Evolutionary conservation across 352 stramenopile genomes (phyloP).

Genomic region (Pythium brachiatum): DNA sequence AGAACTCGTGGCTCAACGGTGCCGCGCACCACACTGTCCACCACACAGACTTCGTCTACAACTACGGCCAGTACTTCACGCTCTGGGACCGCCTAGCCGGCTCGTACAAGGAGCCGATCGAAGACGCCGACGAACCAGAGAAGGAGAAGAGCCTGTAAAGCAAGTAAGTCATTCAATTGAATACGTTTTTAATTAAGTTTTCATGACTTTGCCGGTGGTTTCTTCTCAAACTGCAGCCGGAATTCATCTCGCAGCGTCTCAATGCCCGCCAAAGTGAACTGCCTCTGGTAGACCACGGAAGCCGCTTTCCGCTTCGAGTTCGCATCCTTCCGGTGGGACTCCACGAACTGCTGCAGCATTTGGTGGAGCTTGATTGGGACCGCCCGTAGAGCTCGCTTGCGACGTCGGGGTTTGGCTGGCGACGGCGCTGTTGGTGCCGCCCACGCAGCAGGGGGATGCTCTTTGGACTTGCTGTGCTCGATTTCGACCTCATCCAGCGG

Average conservation of each 20-base stretch:
- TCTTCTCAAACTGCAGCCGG: constrained; percentile 14
- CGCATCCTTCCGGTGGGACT: constrained; percentile 18
- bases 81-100: constrained; percentile 68
- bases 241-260: constrained; percentile 13
- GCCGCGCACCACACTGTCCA: constrained; percentile 63
- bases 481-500: constrained; percentile 6
- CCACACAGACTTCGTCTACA: constrained; percentile 68
- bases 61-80: constrained; percentile 77
- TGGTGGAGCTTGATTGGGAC: constrained; percentile 14
- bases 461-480: neutral
- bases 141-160: constrained; percentile 20
- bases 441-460: constrained; percentile 11
- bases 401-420: constrained; percentile 3
- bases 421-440: neutral
- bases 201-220: neutral
- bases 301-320: neutral
- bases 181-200: neutral
- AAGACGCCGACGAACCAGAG: constrained; percentile 11
- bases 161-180: constrained; percentile 9
- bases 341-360: constrained; percentile 21
- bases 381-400: constrained; percentile 5
- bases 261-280: constrained; percentile 26
- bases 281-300: constrained; percentile 5
- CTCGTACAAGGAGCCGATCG: constrained; percentile 52
- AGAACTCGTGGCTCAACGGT: constrained; percentile 65